Evolutionary conservation across 1,284 basidiomycete species (phyloP).

Genomic region (Heterobasidion annosum): DNA sequence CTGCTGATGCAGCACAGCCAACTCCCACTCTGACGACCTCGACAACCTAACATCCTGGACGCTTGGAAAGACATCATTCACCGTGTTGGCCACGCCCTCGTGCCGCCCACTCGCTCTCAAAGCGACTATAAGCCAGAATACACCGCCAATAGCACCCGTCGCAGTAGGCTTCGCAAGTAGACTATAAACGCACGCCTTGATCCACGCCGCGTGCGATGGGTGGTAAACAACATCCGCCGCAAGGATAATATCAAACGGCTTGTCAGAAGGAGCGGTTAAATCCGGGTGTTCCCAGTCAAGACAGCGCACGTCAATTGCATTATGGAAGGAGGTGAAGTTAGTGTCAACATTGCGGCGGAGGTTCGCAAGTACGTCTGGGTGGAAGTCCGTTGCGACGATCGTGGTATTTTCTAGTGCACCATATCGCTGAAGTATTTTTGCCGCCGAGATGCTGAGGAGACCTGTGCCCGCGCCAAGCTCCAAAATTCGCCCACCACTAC

Average conservation of each 20-base stretch:
- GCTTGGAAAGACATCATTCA: constrained; percentile 47
- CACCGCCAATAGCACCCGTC: constrained; percentile 21
- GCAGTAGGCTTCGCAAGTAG: constrained; percentile 30
- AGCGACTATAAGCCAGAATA: constrained; percentile 69
- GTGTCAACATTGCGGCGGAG: constrained; percentile 52
- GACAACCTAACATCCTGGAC: neutral
- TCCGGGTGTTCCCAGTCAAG: constrained; percentile 67
- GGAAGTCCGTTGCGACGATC: constrained; percentile 78
- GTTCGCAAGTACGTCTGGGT: constrained; percentile 69
- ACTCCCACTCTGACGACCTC: constrained; percentile 6
- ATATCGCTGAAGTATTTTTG: constrained; percentile 39
- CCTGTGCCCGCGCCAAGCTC: constrained; percentile 89
- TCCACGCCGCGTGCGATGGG: constrained; percentile 56
- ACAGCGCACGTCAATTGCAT: constrained; percentile 29
- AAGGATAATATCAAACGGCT: constrained; percentile 44
- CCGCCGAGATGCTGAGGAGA: constrained; percentile 64
- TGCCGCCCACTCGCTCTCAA: constrained; percentile 61
- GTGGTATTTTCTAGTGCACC: neutral
- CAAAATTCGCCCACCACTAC: constrained; percentile 37
- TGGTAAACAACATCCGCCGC: constrained; percentile 70
- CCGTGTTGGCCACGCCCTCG: constrained; percentile 47
- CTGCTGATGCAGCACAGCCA: constrained; percentile 37
- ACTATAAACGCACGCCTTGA: constrained; percentile 46
- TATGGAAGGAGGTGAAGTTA: constrained; percentile 34
- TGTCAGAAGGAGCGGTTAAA: constrained; percentile 22